These are phyloP conservation scores for Chlamydomonas eustigma DNA, from an alignment of 139 green algal genomes.

Conservation along the genomic window DNA sequence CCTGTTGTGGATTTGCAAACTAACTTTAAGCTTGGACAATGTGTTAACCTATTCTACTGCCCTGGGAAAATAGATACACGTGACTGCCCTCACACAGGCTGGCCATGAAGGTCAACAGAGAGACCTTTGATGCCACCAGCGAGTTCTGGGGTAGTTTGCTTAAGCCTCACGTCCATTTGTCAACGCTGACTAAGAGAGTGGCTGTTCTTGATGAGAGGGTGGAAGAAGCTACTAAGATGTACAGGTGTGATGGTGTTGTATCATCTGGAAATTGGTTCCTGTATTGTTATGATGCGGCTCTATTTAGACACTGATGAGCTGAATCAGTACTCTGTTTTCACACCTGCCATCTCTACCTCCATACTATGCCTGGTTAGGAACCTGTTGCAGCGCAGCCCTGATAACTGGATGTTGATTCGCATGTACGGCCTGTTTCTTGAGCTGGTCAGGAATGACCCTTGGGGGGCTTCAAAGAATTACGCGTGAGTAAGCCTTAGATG, in stretches of 20 bases:
- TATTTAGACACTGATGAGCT: too few relatives aligned
- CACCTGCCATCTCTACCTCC: too few relatives aligned
- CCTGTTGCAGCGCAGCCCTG: slow-evolving; percentile 20
- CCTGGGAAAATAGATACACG: too few relatives aligned
- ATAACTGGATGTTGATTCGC: slow-evolving; percentile 37
- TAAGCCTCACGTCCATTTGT: slow-evolving; percentile 13
- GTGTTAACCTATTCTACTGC: too few relatives aligned
- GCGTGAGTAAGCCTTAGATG: too few relatives aligned
- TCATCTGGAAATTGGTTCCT: too few relatives aligned
- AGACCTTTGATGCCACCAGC: slow-evolving; percentile 19
- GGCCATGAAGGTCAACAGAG: slow-evolving; percentile 22
- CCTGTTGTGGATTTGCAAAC: too few relatives aligned
- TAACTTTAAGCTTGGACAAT: too few relatives aligned
- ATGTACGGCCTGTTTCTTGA: slow-evolving; percentile 52
- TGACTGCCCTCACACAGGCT: slow-evolving; percentile 18
- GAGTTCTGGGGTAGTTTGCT: slow-evolving; percentile 32
- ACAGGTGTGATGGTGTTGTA: too few relatives aligned
- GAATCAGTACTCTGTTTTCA: too few relatives aligned
- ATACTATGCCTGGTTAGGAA: too few relatives aligned
- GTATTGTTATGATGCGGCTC: too few relatives aligned
- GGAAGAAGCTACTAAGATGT: not conserved
- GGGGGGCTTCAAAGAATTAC: not conserved
- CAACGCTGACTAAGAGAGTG: not conserved
- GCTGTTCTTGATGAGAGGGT: not conserved
- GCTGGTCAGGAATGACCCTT: slow-evolving; percentile 38